Base-by-base conservation (phyloP, 75 land plant species). In the Selaginella moellendorffii region DNA sequence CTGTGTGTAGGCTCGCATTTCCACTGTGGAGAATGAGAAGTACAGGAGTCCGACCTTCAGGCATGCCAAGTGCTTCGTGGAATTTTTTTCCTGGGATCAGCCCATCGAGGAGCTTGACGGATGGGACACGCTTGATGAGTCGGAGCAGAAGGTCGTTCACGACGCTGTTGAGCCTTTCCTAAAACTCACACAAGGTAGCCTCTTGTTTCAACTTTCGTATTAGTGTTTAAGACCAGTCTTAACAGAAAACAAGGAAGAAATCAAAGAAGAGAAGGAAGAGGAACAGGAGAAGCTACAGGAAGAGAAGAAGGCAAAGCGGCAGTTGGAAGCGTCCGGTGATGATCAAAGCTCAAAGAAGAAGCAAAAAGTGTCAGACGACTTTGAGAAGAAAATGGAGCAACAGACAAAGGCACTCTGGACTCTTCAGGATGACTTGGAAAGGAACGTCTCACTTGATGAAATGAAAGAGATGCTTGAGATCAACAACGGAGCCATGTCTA, bases 341-440 rank as follows among this genome's bases (percentile, higher is more conserved):
- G 25, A 22, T 28, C 24, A 24, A 17, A 62, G 54, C 65, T 67
- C 46, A 25, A 64, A 28, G 28, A 27, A 51, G 0, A 64, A 69
- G 30, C 67, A 30, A 63, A 70, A 52, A 53, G 18, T 42, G 36
- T 62, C 29, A 20, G 54, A 72, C 28, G 80, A 77, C 14, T 36
- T 82, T 28, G 83, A 85, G 27, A 63, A 42, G 18, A 74, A 74
- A 42, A 69, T 93, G 63, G 88, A 93, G 68, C 73, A 71, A 54
- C 98, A 93, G 58, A 61, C 73, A n/a, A 87, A 83, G 54, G 78
- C 71, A 27, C 54, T 93, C 27, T 93, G 98, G 98, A 72, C 65
- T 30, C 53, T 88, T 27, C 88, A 93, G 62, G 98, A 93, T 73
- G 77, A 88, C 8, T 76, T 93, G 24, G 78, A 80, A 26, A 83